Conservation (phyloP, 2,329 filamentous ascomycete genomes). For the Aspergillus sp. region DNA sequence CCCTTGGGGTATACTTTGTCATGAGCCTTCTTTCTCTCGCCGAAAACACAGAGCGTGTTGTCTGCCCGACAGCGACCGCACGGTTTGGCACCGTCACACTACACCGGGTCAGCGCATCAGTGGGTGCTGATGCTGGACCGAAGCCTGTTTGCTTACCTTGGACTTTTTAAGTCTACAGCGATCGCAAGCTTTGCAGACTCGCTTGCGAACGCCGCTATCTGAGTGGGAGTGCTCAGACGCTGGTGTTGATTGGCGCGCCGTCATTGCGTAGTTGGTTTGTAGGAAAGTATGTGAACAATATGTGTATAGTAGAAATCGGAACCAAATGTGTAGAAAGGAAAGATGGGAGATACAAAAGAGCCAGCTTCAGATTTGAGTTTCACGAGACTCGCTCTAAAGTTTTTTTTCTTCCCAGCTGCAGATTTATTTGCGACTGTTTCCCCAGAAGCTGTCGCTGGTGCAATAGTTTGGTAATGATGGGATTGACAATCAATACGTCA, state of each 20-base stretch:
- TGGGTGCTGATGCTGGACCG: slow-evolving; percentile 13
- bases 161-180: slow-evolving; percentile 66
- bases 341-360: slow-evolving; percentile 5
- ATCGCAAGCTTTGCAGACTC: slow-evolving; percentile 67
- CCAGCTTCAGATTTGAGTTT: neutral
- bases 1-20: slow-evolving; percentile 70
- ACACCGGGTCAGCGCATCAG: slow-evolving; percentile 25
- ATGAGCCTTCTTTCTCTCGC: slow-evolving; percentile 64
- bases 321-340: neutral
- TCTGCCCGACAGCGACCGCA: slow-evolving; percentile 64
- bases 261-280: slow-evolving; percentile 30
- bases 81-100: slow-evolving; percentile 62
- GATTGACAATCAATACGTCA: slow-evolving; percentile 13
- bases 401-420: neutral
- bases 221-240: slow-evolving; percentile 42
- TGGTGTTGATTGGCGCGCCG: slow-evolving; percentile 41
- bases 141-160: slow-evolving; percentile 49
- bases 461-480: slow-evolving; percentile 11
- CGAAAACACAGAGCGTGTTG: slow-evolving; percentile 65
- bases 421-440: neutral
- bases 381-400: neutral
- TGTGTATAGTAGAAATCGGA: neutral
- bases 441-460: slow-evolving; percentile 1
- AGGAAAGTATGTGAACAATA: neutral
- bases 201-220: slow-evolving; percentile 55